These are phyloP conservation scores for Eutypella sp. DNA, from an alignment of 2,329 filamentous ascomycete species.

Conservation along the genomic window DNA sequence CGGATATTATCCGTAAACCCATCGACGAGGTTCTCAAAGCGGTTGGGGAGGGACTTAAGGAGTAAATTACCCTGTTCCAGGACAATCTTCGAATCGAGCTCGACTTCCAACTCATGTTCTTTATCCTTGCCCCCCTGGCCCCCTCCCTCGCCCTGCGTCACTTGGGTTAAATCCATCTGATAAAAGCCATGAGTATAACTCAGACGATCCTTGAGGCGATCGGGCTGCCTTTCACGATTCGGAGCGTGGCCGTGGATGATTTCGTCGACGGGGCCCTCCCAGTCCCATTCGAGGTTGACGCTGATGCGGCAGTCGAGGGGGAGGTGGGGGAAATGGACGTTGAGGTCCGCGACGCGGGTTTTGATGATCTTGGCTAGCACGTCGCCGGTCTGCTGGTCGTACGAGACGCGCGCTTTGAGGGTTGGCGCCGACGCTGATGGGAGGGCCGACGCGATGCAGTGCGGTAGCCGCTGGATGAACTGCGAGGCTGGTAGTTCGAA, in stretches of 20 bases:
- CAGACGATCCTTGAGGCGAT: constrained; percentile 82
- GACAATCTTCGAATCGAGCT: constrained; percentile 60
- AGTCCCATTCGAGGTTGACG: constrained; percentile 90
- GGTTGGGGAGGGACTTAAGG: constrained; percentile 46
- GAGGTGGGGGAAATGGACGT: constrained; percentile 72
- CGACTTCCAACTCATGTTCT: constrained; percentile 78
- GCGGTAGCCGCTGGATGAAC: constrained; percentile 56
- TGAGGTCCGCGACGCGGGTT: constrained; percentile 79
- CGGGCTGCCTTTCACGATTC: constrained; percentile 39
- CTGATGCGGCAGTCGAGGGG: constrained; percentile 89
- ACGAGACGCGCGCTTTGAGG: constrained; percentile 67
- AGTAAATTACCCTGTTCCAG: constrained; percentile 60
- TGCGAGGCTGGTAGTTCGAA: constrained; percentile 61
- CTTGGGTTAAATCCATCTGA: constrained; percentile 89
- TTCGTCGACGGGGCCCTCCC: constrained; percentile 62
- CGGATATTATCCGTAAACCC: constrained; percentile 71
- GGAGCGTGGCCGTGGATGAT: constrained; percentile 37
- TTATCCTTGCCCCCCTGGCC: constrained; percentile 46
- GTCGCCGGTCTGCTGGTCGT: constrained; percentile 65
- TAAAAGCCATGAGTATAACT: constrained; percentile 86
- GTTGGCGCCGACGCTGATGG: constrained; percentile 50
- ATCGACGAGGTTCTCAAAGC: constrained; percentile 63
- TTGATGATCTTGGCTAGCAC: constrained; percentile 86
- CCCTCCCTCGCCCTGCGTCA: constrained; percentile 49
- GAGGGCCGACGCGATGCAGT: constrained; percentile 57